These are phyloP conservation scores for Ustilago cynodontis DNA, from an alignment of 1,284 basidiomycete species.

Conservation along the genomic window DNA sequence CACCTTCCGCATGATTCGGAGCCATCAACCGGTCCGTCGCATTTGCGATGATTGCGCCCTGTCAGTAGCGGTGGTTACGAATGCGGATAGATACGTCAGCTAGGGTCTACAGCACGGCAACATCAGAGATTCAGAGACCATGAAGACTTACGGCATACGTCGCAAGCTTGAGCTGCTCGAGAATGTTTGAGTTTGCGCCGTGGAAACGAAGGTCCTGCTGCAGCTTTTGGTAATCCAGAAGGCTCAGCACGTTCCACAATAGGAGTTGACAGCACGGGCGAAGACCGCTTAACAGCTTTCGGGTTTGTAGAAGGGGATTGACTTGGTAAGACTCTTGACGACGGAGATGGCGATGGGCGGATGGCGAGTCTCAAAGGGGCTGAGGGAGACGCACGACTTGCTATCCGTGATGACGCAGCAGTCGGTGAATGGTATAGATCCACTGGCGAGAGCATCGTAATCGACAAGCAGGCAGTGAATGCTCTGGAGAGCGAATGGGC, in stretches of 20 bases:
- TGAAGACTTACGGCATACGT: slow-evolving; percentile 34
- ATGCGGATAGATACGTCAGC: background rate
- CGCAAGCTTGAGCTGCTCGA: slow-evolving; percentile 31
- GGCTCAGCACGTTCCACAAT: background rate
- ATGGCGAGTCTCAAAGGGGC: background rate
- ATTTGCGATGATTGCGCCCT: slow-evolving; percentile 41
- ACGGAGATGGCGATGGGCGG: background rate
- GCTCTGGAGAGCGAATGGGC: background rate
- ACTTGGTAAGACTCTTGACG: no score
- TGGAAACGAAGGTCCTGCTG: background rate
- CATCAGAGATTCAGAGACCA: background rate
- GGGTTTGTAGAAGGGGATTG: background rate
- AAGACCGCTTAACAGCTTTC: background rate
- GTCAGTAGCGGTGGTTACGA: background rate
- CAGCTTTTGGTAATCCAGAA: background rate
- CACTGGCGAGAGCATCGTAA: slow-evolving; percentile 9
- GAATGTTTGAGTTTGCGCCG: slow-evolving; percentile 7
- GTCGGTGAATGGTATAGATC: slow-evolving; percentile 20
- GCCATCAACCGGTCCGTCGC: slow-evolving; percentile 21
- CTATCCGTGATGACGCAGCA: background rate
- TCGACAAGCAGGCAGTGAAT: background rate
- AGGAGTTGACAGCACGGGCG: background rate
- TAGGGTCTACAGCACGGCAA: background rate
- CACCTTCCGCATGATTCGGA: slow-evolving; percentile 25
- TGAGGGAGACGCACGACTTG: background rate